Evolutionary conservation across 257 asterid genomes (phyloP).

Genomic region (Nicotiana paniculata): DNA sequence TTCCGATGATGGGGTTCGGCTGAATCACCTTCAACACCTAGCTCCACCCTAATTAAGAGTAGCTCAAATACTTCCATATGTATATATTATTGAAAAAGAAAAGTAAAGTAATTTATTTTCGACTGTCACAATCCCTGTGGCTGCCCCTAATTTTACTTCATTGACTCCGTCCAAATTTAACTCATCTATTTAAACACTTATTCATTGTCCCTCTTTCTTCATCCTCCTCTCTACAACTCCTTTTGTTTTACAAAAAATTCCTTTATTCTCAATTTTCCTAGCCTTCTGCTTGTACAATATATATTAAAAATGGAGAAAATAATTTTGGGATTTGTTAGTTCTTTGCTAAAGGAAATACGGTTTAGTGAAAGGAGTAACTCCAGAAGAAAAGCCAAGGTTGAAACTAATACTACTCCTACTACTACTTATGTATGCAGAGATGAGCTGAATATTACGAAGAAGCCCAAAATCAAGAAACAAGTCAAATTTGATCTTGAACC

Average conservation of each 20-base stretch:
- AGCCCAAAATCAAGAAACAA: slow-evolving; percentile 12
- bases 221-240: background rate
- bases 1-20: too few species aligned
- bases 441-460: background rate
- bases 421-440: background rate
- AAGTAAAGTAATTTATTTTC: too few species aligned
- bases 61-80: too few species aligned
- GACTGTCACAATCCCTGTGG: too few species aligned
- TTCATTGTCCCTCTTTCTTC: background rate
- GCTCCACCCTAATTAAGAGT: too few species aligned
- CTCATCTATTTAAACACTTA: background rate
- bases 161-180: too few species aligned
- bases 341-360: background rate
- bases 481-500: background rate
- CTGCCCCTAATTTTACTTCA: too few species aligned
- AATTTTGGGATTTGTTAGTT: background rate
- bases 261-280: background rate
- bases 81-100: too few species aligned
- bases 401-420: background rate
- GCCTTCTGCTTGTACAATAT: background rate
- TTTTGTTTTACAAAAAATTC: too few species aligned
- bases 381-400: background rate
- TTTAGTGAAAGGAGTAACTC: background rate
- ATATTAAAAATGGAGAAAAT: background rate
- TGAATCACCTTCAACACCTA: too few species aligned